Conservation (phyloP, 805 yeast genomes). For the Kuraishia borneana region DNA sequence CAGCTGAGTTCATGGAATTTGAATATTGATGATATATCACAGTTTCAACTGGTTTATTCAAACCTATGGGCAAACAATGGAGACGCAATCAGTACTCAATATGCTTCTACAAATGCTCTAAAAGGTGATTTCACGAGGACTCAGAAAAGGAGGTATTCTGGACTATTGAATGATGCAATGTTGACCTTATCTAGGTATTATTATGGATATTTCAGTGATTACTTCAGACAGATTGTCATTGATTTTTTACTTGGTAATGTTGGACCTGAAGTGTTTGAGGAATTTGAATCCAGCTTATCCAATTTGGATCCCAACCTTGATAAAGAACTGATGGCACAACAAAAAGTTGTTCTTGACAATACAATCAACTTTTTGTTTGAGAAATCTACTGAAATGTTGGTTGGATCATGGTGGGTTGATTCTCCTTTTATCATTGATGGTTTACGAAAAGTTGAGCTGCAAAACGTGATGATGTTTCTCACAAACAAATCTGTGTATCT, state of each 20-base stretch:
- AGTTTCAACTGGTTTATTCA: constrained; percentile 61
- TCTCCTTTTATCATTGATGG: constrained; percentile 7
- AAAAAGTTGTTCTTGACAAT: constrained; percentile 8
- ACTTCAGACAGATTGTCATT: constrained; percentile 29
- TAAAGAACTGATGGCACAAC: constrained; percentile 8
- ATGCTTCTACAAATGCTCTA: constrained; percentile 95
- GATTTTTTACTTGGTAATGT: constrained; percentile 28
- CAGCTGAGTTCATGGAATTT: constrained; percentile 57
- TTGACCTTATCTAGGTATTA: constrained; percentile 29
- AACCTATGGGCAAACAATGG: constrained; percentile 98
- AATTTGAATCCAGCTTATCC: constrained; percentile 24
- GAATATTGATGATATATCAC: constrained; percentile 36
- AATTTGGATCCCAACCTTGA: constrained; percentile 17
- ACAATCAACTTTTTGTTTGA: constrained; percentile 8
- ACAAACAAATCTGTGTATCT: constrained; percentile 13
- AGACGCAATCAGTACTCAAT: constrained; percentile 79
- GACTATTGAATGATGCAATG: constrained; percentile 64
- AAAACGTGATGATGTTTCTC: constrained; percentile 14
- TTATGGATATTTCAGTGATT: constrained; percentile 31
- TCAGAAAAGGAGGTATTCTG: constrained; percentile 75
- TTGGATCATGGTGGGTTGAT: constrained; percentile 23
- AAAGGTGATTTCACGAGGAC: constrained; percentile 96
- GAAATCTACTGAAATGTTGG: constrained; percentile 10
- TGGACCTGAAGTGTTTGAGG: constrained; percentile 21
- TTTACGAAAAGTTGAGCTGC: constrained; percentile 6